A percentile compares a stretch with the other conserved stretches of the same genome.
These are phyloP conservation scores for Cladochytrium tenue DNA, from an alignment of 371 early-diverging fungal genomes.

Conservation along the genomic window DNA sequence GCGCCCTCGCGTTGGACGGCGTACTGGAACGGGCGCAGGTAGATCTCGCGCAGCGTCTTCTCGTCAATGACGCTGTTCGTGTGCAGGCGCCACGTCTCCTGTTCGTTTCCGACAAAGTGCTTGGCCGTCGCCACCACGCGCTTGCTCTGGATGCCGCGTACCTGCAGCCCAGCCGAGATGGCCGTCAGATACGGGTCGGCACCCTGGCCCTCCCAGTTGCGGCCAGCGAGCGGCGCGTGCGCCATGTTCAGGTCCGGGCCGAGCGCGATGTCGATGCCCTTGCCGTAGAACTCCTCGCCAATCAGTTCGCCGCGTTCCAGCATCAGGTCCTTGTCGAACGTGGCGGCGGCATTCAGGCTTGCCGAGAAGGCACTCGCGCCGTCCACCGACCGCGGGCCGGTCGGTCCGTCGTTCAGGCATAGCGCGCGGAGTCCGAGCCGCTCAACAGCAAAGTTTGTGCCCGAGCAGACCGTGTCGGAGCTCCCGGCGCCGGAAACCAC, in stretches of 20 bases:
- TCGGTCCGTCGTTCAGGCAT: slow-evolving; percentile 59
- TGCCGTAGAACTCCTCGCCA: slow-evolving; percentile 53
- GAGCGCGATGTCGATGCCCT: slow-evolving; percentile 31
- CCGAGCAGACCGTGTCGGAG: too few species aligned
- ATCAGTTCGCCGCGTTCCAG: slow-evolving; percentile 47
- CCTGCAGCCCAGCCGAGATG: slow-evolving; percentile 11
- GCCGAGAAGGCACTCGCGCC: slow-evolving; percentile 47
- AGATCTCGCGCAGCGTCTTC: slow-evolving; percentile 58
- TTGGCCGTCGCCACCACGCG: slow-evolving; percentile 56
- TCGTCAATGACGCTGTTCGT: slow-evolving; percentile 35
- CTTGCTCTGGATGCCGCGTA: slow-evolving; percentile 35
- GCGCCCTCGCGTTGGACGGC: slow-evolving; percentile 55
- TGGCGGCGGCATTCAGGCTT: slow-evolving; percentile 57
- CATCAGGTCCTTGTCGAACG: slow-evolving; percentile 56
- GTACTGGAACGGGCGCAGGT: slow-evolving; percentile 51
- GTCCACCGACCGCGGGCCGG: slow-evolving; percentile 46
- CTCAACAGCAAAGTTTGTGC: slow-evolving; percentile 38
- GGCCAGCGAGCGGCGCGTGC: slow-evolving; percentile 55
- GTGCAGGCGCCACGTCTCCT: slow-evolving; percentile 29
- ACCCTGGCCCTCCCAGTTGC: slow-evolving; percentile 64
- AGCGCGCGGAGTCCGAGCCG: slow-evolving; percentile 46
- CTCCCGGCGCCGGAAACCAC: too few species aligned
- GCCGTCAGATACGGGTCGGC: slow-evolving; percentile 63
- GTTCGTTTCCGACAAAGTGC: slow-evolving; percentile 53
- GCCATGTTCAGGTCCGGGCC: slow-evolving; percentile 43